These are phyloP conservation scores for Marsdenia floribunda DNA, from an alignment of 257 asterid genomes.

Conservation along the genomic window DNA sequence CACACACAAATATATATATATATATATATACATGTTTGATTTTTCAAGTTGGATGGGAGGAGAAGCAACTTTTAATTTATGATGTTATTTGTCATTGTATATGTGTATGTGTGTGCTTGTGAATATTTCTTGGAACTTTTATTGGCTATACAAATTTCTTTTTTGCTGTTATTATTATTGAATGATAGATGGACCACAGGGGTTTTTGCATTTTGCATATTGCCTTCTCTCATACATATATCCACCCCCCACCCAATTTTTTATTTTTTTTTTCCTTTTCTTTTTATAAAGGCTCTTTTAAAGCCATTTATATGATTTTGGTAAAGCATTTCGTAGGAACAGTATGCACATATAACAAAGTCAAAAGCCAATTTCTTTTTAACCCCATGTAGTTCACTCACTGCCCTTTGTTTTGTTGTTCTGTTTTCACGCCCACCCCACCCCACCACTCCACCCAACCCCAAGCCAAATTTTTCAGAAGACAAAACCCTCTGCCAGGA, in stretches of 20 bases:
- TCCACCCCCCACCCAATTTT: constrained; percentile 1
- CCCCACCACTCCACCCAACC: too few species aligned
- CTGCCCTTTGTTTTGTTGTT: background rate
- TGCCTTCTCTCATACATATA: constrained; percentile 7
- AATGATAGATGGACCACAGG: constrained; percentile 34
- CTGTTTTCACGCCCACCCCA: constrained; percentile 8
- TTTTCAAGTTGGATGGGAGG: background rate
- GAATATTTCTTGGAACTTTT: constrained; percentile 1
- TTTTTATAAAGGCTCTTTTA: background rate
- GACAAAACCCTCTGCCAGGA: constrained; percentile 8
- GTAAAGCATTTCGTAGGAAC: constrained; percentile 10
- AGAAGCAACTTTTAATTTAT: background rate
- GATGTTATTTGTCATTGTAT: constrained; percentile 4
- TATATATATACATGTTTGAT: too few species aligned
- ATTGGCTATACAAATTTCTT: constrained; percentile 2
- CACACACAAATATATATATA: too few species aligned
- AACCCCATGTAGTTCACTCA: background rate
- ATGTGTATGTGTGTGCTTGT: background rate
- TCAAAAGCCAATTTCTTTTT: background rate
- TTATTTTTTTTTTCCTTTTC: too few species aligned
- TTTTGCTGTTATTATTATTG: constrained; percentile 6
- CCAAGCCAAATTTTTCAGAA: constrained; percentile 9
- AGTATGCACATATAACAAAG: background rate
- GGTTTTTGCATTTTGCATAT: constrained; percentile 10
- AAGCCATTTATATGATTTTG: constrained; percentile 17